Evolutionary conservation across 2,329 filamentous ascomycete species (phyloP), one percentile per base, ranked within the genome.

Genomic region (Botryotinia convoluta): DNA sequence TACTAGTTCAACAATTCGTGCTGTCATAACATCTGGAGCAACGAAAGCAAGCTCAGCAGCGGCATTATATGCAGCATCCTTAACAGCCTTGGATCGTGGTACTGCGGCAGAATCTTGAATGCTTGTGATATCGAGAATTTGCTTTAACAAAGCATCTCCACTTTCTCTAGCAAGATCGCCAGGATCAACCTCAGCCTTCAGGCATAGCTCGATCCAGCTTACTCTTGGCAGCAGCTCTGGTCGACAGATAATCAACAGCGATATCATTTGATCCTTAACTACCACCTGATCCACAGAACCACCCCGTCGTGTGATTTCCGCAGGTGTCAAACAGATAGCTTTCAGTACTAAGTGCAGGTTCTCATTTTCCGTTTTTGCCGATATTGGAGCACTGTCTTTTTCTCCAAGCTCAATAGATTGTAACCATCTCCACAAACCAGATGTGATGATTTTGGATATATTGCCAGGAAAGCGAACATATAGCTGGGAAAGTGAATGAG

Each of bases 31-130:
- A 61, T 96, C 92, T 0, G 96, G 96, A 7, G 95, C 93, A 39
- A 99, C 94, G 80, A 99, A 99, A 4, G 93, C 95, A 74, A 99
- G 86, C 79, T 98, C 96, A 54, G 95, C 94, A 18, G 93, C 93
- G 12, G 95, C 94, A 77, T 90, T 91, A 82, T 91, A 97, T 5
- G 95, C 93, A 70, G 95, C 95, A 59, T 85, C 83, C 78, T 89
- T 90, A 61, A 93, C 84, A 4, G 78, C 72, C 39, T 79, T 81
- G 8, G 83, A 83, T 80, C 83, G 72, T 64, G 79, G 76, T 10
- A 71, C 42, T 68, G 82, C 29, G 5, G 71, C 68, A 61, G 89
- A 87, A 72, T 88, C 84, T 35, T 84, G 80, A 63, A 84, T 81
- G 12, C 82, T 84, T 16, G 87, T 87, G 62, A 84, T 83, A 32